Evolutionary conservation across 1,284 basidiomycete genomes (phyloP), one percentile per base, ranked within the genome.

Genomic region (Sphaerobolus stellatus): DNA sequence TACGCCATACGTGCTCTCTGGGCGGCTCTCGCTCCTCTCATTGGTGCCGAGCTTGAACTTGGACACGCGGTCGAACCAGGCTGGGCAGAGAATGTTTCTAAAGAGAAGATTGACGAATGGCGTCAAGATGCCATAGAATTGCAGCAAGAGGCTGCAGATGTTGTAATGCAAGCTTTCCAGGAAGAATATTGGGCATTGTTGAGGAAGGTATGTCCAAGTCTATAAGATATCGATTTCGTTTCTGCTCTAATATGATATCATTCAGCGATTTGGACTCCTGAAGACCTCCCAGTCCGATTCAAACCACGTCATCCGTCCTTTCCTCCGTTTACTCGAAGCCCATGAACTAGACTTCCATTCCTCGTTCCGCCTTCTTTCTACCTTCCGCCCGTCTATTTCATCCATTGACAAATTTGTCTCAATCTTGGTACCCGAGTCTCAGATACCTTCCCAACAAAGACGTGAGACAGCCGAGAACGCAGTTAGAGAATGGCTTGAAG

Each of bases 271-370:
- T 22, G 93, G 85, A 0, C 75, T 96, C 20, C 76, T 76, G 46
- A 76, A 74, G 13, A 62, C 72, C 27, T 75, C 82, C 24, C 57
- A 72, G 1, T 75, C 71, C 14, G 91, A 95, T 68, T 84, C 89
- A 52, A 65, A 73, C 1, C 67, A 73, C 43, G 66, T 94, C 27
- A 74, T 83, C 58, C 77, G 77, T 8, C 83, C 86, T 0, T 77
- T 93, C 45, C 76, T 95, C 18, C 74, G 79, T 40, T 69, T 94
- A 28, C 81, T 97, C 74, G 77, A 84, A 55, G 68, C 70, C 7
- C 82, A 93, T 62, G 74, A 75, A 48, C 76, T 95, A 18, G 94
- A 97, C 71, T 95, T 93, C 71, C 86, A 93, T 66, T 76, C 79
- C 5, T 88, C 91, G 2, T 90, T 95, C 77, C 83, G 94, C 31